Evolutionary conservation across 78 protist species (phyloP).

Genomic region (Speleostelium caveatum): DNA sequence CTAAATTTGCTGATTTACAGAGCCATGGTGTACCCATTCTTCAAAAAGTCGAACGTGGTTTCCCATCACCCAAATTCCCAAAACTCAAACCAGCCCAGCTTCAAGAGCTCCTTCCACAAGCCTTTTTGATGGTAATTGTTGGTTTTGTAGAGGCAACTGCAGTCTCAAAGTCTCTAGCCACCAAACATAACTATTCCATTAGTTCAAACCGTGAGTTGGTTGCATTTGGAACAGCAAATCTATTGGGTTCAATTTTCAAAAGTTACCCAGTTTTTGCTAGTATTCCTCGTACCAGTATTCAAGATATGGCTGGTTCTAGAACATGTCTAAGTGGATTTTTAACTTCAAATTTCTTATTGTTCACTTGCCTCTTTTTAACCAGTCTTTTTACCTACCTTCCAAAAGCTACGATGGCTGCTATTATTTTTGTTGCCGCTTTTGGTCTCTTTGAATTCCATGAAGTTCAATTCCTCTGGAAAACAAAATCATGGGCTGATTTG

Average conservation of each 20-base stretch:
- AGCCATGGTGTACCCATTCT: conserved; percentile 14
- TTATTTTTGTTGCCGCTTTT: conserved; percentile 79
- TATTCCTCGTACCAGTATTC: conserved; percentile 70
- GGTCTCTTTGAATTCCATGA: conserved; percentile 78
- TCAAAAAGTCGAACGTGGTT: conserved; percentile 42
- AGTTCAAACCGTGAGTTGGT: conserved; percentile 76
- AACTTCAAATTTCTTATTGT: conserved; percentile 14
- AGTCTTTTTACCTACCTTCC: conserved; percentile 55
- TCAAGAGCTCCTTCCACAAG: conserved; percentile 40
- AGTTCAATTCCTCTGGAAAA: conserved; percentile 75
- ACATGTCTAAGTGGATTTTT: conserved; percentile 67
- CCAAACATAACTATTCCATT: conserved; percentile 72
- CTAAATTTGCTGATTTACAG: background rate
- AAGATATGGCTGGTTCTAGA: conserved; percentile 65
- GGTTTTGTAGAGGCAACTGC: conserved; percentile 83
- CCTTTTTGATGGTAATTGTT: conserved; percentile 47
- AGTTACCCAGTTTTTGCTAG: conserved; percentile 65
- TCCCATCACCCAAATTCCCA: conserved; percentile 62
- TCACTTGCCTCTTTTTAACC: conserved; percentile 71
- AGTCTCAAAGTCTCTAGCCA: conserved; percentile 65
- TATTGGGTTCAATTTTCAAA: conserved; percentile 63
- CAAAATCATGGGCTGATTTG: conserved; percentile 70
- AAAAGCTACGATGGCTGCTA: conserved; percentile 56
- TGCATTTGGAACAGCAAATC: conserved; percentile 75
- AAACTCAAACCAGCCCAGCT: background rate